These are phyloP conservation scores for Erysimum cheiranthoides DNA, from an alignment of 345 rosid genomes.

Conservation along the genomic window DNA sequence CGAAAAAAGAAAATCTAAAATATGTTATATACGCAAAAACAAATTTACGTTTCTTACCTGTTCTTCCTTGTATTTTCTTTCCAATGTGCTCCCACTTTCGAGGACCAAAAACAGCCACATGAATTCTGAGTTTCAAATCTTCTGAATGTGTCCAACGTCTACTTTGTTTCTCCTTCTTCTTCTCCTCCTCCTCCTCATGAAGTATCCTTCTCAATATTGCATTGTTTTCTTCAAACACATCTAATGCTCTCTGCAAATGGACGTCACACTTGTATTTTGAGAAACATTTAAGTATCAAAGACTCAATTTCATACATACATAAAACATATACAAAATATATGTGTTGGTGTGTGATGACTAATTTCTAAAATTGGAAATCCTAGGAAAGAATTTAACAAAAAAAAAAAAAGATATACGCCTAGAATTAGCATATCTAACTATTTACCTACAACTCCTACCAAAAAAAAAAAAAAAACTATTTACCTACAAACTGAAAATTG, in stretches of 20 bases:
- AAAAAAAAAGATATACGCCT: too few relatives aligned
- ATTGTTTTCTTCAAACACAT: conserved; percentile 34
- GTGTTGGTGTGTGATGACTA: too few relatives aligned
- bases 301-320: neutral
- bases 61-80: conserved; percentile 75
- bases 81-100: conserved; percentile 89
- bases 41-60: conserved; percentile 52
- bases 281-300: neutral
- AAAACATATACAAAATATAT: neutral
- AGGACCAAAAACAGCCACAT: conserved; percentile 76
- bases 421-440: too few relatives aligned
- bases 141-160: conserved; percentile 29
- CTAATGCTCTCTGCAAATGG: neutral
- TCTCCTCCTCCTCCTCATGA: conserved; percentile 26
- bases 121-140: conserved; percentile 50
- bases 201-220: conserved; percentile 18
- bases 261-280: neutral
- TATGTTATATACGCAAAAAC: neutral
- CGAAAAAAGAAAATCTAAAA: neutral
- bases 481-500: neutral
- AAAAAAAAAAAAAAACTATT: too few relatives aligned
- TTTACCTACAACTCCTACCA: neutral
- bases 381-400: neutral
- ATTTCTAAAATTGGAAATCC: neutral
- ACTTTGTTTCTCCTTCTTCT: neutral